Evolutionary conservation across 352 stramenopile genomes (phyloP), one percentile per base, ranked within the genome.

Genomic region (Aphanomyces astaci): DNA sequence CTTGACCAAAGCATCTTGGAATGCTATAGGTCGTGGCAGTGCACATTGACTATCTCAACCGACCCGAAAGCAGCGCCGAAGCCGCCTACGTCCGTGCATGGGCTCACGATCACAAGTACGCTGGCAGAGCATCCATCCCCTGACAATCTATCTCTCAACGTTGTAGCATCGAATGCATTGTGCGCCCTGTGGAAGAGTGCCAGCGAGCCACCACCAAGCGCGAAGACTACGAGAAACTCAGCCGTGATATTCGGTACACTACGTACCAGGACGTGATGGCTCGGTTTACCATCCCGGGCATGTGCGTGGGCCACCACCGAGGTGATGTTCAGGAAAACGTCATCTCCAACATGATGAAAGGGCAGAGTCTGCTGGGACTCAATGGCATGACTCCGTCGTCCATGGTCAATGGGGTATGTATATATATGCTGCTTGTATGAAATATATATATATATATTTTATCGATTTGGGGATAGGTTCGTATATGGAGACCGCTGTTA

Each of bases 251-350:
- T 46, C 82, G 96, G 31, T 99, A 98, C 80, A 74, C 78, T 10
- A 87, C 87, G 56, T 99, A 99, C 76, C 80, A 81, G 7, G 57
- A 93, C 25, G 86, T 96, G 17, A 83, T 98, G 69, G 56, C 64
- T 32, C 65, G 82, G 63, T 87, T 89, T 70, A 53, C 66, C 15
- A 80, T 76, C 52, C 86, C 95, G 3, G 95, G 94, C 39, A 93
- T 99, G 71, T 96, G 98, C 72, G 92, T 99, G 28, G 96, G 96
- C 15, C 96, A 99, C 81, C 96, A 99, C 77, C 78, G 87, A 25
- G 92, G 96, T 19, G 96, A 99, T 74, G 88, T 99, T n/a, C 81
- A 97, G 73, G 96, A 99, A 78, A 99, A 99, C 76, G 92, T 98
- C 19, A 91, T 99, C 53, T 98, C 92, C 27, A 99, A 99, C 76